phyloP scores from a whole-genome alignment of 2,329 filamentous ascomycete genomes.

The Hymenoscyphus albidus region DNA sequence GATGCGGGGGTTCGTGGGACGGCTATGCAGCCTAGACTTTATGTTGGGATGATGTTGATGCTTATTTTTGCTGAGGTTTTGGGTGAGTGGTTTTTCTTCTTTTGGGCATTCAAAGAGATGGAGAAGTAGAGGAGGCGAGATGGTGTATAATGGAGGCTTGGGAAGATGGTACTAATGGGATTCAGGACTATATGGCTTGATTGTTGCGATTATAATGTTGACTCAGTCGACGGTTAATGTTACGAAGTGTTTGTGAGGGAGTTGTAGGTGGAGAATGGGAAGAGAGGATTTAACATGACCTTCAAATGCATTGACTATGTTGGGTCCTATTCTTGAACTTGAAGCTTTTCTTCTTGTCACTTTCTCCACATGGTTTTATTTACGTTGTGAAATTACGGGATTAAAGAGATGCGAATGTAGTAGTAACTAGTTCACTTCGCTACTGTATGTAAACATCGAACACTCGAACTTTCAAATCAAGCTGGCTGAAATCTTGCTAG shows the following conservation, averaged over 20 bases:
- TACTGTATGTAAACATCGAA: too few relatives aligned
- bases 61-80: slow-evolving; percentile 79
- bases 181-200: slow-evolving; percentile 91
- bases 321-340: too few relatives aligned
- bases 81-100: slow-evolving; percentile 47
- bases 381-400: too few relatives aligned
- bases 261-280: too few relatives aligned
- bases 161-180: background rate
- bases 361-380: too few relatives aligned
- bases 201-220: slow-evolving; percentile 98
- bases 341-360: too few relatives aligned
- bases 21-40: slow-evolving; percentile 62
- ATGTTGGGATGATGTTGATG: slow-evolving; percentile 75
- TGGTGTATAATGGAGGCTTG: background rate
- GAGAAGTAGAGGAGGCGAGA: background rate
- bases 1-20: slow-evolving; percentile 82
- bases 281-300: too few relatives aligned
- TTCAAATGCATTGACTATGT: too few relatives aligned
- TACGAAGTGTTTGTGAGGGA: slow-evolving; percentile 22
- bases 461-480: too few relatives aligned
- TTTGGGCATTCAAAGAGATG: background rate
- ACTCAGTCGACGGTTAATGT: slow-evolving; percentile 69
- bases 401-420: too few relatives aligned
- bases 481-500: too few relatives aligned
- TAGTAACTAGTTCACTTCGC: too few relatives aligned